Conservation (phyloP, 2,329 filamentous ascomycete genomes). For the Exserohilum rostratum region DNA sequence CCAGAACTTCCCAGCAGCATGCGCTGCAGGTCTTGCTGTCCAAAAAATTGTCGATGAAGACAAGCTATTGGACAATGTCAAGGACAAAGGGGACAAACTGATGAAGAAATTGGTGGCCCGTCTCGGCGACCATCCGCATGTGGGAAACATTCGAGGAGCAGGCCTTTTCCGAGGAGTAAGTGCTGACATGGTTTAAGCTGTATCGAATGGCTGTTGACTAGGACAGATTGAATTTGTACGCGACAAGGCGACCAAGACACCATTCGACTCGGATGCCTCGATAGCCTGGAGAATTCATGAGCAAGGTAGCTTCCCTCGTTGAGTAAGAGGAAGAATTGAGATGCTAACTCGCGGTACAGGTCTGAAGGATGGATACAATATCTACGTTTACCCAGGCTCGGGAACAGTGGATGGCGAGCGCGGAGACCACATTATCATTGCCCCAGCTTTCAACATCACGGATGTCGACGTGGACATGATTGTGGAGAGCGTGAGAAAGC, state of each 20-base stretch:
- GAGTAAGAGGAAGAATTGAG: neutral
- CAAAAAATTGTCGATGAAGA: conserved; percentile 65
- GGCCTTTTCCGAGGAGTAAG: conserved; percentile 65
- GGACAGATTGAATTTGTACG: conserved; percentile 64
- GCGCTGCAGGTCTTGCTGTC: conserved; percentile 67
- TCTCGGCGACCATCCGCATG: conserved; percentile 55
- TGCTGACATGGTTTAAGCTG: conserved; percentile 17
- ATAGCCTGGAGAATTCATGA: conserved; percentile 60
- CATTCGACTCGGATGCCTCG: conserved; percentile 55
- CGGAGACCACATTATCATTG: conserved; percentile 73
- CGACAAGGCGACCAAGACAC: conserved; percentile 60
- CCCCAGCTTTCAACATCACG: conserved; percentile 71
- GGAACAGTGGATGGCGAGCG: conserved; percentile 64
- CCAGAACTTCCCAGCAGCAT: conserved; percentile 65
- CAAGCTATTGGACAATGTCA: conserved; percentile 64
- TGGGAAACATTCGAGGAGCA: conserved; percentile 66
- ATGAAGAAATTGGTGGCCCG: conserved; percentile 52
- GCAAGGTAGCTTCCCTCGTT: conserved; percentile 47
- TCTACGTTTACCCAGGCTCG: conserved; percentile 68
- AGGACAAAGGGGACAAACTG: conserved; percentile 59
- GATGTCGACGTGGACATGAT: conserved; percentile 62
- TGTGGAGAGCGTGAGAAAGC: conserved; percentile 57
- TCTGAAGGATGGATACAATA: conserved; percentile 53
- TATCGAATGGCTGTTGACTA: conserved; percentile 10
- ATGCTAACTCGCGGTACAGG: conserved; percentile 35